These are phyloP conservation scores for Passiflora organensis DNA, from an alignment of 345 rosid genomes.

Conservation along the genomic window DNA sequence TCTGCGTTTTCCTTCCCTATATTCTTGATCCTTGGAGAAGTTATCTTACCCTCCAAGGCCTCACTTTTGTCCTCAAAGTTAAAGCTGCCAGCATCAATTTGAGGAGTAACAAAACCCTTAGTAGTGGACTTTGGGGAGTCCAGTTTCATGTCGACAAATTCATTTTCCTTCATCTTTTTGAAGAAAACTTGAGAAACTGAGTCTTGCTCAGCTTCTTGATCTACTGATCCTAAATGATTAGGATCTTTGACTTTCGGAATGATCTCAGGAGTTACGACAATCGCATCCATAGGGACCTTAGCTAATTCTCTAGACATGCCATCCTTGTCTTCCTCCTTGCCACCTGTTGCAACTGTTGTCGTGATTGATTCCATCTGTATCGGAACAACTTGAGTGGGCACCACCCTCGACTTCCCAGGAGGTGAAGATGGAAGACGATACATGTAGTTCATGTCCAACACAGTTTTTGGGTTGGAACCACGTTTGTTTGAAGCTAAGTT, in stretches of 20 bases:
- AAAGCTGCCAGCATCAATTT: slow-evolving; percentile 37
- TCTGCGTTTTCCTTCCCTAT: slow-evolving; percentile 8
- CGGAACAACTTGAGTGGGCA: slow-evolving; percentile 49
- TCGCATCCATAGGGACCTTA: slow-evolving; percentile 20
- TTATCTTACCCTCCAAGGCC: slow-evolving; percentile 24
- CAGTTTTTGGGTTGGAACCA: slow-evolving; percentile 23
- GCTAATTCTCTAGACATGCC: slow-evolving; percentile 7
- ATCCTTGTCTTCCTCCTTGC: slow-evolving; percentile 13
- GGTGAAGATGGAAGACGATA: slow-evolving; percentile 55
- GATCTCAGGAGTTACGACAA: slow-evolving; percentile 16
- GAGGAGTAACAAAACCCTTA: slow-evolving; percentile 26
- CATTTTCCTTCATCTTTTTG: slow-evolving; percentile 69
- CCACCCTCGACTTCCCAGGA: slow-evolving; percentile 24
- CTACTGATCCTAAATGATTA: slow-evolving; percentile 5
- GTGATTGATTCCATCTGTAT: slow-evolving; percentile 46
- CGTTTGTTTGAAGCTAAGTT: slow-evolving; percentile 15
- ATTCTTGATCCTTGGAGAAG: slow-evolving; percentile 38
- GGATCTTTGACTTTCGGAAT: slow-evolving; percentile 32
- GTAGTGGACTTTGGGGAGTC: slow-evolving; percentile 56
- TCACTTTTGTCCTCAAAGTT: slow-evolving; percentile 32
- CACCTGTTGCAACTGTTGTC: not conserved
- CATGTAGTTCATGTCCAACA: slow-evolving; percentile 54
- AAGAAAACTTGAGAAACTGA: slow-evolving; percentile 78
- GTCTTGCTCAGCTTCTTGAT: slow-evolving; percentile 43
- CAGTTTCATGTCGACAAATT: slow-evolving; percentile 96